Base-by-base conservation (phyloP, 768 basidiomycete genomes). In the Kwoniella europaea region DNA sequence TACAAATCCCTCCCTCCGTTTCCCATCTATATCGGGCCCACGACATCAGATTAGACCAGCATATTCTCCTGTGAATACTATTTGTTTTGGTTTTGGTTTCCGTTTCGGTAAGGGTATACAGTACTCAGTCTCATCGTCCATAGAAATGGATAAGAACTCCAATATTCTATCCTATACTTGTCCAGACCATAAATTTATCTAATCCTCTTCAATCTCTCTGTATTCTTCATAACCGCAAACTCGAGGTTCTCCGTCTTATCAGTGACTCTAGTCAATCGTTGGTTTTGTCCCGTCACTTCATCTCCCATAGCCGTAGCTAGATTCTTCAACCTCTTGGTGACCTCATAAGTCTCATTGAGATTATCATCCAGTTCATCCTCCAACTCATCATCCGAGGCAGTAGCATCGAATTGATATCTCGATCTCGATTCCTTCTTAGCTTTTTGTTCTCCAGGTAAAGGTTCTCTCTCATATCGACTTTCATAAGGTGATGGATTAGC, bases 301-400 rank as follows among this genome's bases (percentile, higher is more conserved):
- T 92, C 88, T 55, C 92, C 91, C 90, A 93, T 93, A 4, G 91
- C 89, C 71, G 86, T 87, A 6, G 91, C 92, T 20, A 95, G 85
- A 2, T 89, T 88, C 84, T 91, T 92, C 71, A 97, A 86, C 57
- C 89, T 86, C 85, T 90, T 91, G 2, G 92, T 89, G 63, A 91
- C 88, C 62, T 89, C 90, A 44, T 88, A 85, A 69, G 96, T 91
- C 83, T 96, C 94, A 80, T 92, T 90, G 27, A 99, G 85, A 82
- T 98, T 98, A 73, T 88, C 89, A 77, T 98, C 96, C 46, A 99
- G 78, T 84, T 98, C 94, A 76, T 98, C 91, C 85, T 99, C 96
- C 1, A 96, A 74, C 84, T 95, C 94, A 76, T 98, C 94, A 78
- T 99, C 96, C 6, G 91, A 92, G 2, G 88, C 92, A 46, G 89